Evolutionary conservation across 345 rosid species (phyloP).

Genomic region (Excoecaria cochinchinensis): DNA sequence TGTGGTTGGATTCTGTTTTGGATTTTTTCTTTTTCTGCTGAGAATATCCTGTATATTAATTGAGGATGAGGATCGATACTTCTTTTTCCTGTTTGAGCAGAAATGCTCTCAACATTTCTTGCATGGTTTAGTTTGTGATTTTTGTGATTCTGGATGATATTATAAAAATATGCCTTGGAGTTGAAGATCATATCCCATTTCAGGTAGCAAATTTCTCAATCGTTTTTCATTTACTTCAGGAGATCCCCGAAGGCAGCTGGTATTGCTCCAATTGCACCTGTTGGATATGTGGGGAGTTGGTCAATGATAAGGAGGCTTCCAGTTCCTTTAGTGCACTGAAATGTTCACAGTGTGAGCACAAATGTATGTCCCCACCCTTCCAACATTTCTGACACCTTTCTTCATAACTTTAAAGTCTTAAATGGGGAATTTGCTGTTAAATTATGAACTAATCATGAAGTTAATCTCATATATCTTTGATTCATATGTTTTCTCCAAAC

Average conservation of each 20-base stretch:
- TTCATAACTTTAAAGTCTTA: constrained; percentile 3
- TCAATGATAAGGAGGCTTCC: constrained; percentile 46
- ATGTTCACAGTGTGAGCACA: constrained; percentile 86
- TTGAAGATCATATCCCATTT: constrained; percentile 7
- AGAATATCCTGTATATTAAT: constrained; percentile 3
- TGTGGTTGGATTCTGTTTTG: no score
- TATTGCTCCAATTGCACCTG: constrained; percentile 92
- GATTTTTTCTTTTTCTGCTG: not conserved
- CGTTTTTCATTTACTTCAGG: constrained; percentile 46
- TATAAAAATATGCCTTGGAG: not conserved
- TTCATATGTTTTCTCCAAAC: not conserved
- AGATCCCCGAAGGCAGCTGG: constrained; percentile 91
- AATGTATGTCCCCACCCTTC: constrained; percentile 47
- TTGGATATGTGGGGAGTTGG: constrained; percentile 69
- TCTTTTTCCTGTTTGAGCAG: not conserved
- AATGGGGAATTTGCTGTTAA: constrained; percentile 9
- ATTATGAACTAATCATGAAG: constrained; percentile 1
- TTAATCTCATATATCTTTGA: not conserved
- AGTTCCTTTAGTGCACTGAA: constrained; percentile 45
- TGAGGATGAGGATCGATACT: not conserved
- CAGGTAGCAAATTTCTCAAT: constrained; percentile 14
- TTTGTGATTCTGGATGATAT: not conserved
- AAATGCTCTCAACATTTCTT: not conserved
- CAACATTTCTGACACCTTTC: not conserved
- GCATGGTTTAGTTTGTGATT: not conserved